phyloP scores from a whole-genome alignment of 164 flowering plant genomes.

The Liriodendron chinense region DNA sequence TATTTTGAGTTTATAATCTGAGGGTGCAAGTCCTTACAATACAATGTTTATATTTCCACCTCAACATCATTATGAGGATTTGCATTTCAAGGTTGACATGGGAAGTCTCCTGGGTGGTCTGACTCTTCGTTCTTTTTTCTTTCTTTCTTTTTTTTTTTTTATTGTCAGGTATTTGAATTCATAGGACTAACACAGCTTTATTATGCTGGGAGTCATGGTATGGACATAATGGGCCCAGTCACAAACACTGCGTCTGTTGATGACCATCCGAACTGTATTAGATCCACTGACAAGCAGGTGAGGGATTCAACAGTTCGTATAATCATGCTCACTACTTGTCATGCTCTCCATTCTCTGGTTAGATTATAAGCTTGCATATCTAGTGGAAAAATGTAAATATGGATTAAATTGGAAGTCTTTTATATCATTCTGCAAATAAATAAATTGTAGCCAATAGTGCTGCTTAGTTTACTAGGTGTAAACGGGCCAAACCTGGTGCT shows the following conservation, averaged over 20 bases:
- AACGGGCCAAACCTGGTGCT: too few species aligned
- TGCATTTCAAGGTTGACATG: background rate
- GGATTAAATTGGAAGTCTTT: too few species aligned
- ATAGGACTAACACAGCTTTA: constrained; percentile 83
- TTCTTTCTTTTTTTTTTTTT: too few species aligned
- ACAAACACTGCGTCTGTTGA: constrained; percentile 19
- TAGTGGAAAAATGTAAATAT: too few species aligned
- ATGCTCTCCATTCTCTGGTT: too few species aligned
- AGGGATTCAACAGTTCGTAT: background rate
- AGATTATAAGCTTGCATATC: too few species aligned
- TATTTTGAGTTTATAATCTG: background rate
- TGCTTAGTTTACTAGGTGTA: too few species aligned
- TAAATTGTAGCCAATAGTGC: too few species aligned
- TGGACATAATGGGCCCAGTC: constrained; percentile 87
- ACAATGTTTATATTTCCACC: background rate
- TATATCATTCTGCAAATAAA: too few species aligned
- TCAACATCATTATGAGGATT: background rate
- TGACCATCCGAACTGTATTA: constrained; percentile 40
- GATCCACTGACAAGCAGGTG: constrained; percentile 60
- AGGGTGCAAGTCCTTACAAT: background rate
- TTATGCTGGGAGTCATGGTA: constrained; percentile 99
- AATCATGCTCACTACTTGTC: too few species aligned
- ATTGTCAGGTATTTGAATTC: constrained; percentile 67
- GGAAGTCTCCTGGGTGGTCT: background rate
- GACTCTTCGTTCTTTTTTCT: background rate